Conservation (phyloP, 805 yeast genomes). For the Sugiyamaella marilandica region DNA sequence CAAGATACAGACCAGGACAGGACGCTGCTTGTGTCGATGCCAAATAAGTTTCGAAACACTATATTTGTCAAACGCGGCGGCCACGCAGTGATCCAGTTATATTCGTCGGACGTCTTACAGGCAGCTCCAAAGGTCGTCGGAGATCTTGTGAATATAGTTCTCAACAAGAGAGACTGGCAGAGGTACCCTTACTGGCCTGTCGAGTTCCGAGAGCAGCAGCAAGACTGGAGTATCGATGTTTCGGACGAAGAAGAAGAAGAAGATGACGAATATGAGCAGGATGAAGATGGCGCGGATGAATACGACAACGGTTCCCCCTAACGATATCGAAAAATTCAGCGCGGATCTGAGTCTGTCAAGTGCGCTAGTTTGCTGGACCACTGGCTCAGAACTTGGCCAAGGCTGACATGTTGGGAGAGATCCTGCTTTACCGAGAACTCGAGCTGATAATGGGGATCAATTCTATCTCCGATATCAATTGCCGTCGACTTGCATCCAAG, state of each 20-base stretch:
- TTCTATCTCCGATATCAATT: not conserved
- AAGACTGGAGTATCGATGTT: slow-evolving; percentile 20
- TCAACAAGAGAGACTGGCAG: slow-evolving; percentile 32
- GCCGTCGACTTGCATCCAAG: not conserved
- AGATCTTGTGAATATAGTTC: slow-evolving; percentile 32
- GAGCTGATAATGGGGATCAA: not conserved
- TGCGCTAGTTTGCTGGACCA: not conserved
- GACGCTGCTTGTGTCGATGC: slow-evolving; percentile 29
- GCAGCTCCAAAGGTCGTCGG: slow-evolving; percentile 28
- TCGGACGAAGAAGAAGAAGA: slow-evolving; percentile 26
- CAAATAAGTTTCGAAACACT: slow-evolving; percentile 33
- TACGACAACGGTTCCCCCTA: not conserved
- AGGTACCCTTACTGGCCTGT: slow-evolving; percentile 30
- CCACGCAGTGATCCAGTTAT: slow-evolving; percentile 27
- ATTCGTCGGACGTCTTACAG: slow-evolving; percentile 17
- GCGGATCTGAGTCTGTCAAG: too few relatives aligned
- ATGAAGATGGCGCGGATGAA: not conserved
- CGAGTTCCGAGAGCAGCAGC: slow-evolving; percentile 26
- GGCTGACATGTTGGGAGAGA: not conserved
- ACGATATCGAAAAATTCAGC: not conserved
- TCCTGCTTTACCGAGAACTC: not conserved
- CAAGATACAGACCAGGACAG: slow-evolving; percentile 1
- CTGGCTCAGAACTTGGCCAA: not conserved
- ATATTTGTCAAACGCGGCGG: slow-evolving; percentile 36
- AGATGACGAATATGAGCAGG: slow-evolving; percentile 18